Evolutionary conservation across 2,329 filamentous ascomycete species (phyloP), one percentile per base, ranked within the genome.

Genomic region (Coleophoma eucalyptorum): DNA sequence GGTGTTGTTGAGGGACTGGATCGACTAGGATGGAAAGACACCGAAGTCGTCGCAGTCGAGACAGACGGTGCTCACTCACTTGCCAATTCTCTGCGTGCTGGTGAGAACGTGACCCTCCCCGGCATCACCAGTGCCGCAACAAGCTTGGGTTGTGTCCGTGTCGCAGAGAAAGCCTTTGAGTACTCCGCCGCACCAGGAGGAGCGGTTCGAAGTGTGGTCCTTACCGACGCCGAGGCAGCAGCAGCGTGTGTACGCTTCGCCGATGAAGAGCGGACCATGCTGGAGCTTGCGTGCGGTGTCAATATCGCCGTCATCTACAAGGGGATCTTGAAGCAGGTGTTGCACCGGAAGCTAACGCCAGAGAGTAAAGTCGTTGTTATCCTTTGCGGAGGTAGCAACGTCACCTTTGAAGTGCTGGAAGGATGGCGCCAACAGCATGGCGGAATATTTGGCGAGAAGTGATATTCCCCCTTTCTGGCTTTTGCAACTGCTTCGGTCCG

Each of bases 211-310:
- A 56, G 51, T 26, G 44, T 52, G 10, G 71, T 67, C 0, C 73
- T 94, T 6, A 77, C 75, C 3, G 90, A 95, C 60, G 83, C 83
- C 5, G 89, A 94, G 62, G 92, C 93, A 0, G 90, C 89, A 20
- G 80, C 86, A 69, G 90, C 84, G 3, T 88, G 86, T 50, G 83
- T 87, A 62, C 76, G 81, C 16, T 84, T 97, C 54, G 86, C 89
- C 6, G 89, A 97, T 60, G 90, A 96, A 54, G 89, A 92, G 59
- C 74, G 87, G 32, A 71, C 93, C 50, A 73, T 96, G 53, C 89
- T 96, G 3, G 93, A 97, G 72, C 75, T 86, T 37, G 84, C 91
- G 0, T 96, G 93, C 66, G 91, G 92, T 1, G 90, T 93, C 5
- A 89, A 87, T 49, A 70, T 96, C 13, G 89, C 87, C 1, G 67